These are phyloP conservation scores for Poa annua DNA, from an alignment of 176 grass and related monocot species.

Conservation along the genomic window DNA sequence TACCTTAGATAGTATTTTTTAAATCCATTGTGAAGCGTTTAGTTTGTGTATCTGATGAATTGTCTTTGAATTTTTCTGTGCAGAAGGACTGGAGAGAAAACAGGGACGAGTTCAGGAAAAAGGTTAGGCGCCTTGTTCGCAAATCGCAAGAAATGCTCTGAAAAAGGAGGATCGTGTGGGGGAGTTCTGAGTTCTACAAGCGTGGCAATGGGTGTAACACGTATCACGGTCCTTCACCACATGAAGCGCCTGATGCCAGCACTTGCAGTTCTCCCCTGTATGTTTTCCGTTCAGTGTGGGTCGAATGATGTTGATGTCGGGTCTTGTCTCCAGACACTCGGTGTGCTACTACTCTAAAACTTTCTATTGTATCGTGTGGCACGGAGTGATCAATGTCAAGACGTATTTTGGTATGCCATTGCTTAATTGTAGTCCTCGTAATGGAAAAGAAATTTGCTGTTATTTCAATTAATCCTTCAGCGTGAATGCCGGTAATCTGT, in stretches of 20 bases:
- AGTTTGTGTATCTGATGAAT: not conserved
- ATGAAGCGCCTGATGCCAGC: constrained; percentile 32
- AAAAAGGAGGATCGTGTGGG: constrained; percentile 43
- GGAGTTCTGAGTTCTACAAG: constrained; percentile 40
- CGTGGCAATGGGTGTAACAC: constrained; percentile 23
- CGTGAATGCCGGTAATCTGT: not conserved
- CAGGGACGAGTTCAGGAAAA: constrained; percentile 96
- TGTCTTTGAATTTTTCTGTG: constrained; percentile 4
- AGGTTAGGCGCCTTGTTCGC: constrained; percentile 74
- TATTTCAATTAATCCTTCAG: not conserved
- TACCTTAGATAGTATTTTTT: not conserved
- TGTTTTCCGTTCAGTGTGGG: constrained; percentile 50
- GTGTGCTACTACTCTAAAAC: constrained; percentile 37
- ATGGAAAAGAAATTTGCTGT: not conserved
- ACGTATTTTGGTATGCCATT: constrained; percentile 50
- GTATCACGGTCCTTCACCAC: not conserved
- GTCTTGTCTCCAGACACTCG: constrained; percentile 35
- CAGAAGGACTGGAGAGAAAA: constrained; percentile 99
- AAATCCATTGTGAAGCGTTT: not conserved
- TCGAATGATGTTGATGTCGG: constrained; percentile 49
- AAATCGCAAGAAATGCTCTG: constrained; percentile 91
- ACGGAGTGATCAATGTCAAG: constrained; percentile 32
- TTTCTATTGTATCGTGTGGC: constrained; percentile 53
- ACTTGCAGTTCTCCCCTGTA: constrained; percentile 50
- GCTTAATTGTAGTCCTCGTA: constrained; percentile 24